Evolutionary conservation across 2,329 filamentous ascomycete genomes (phyloP), one percentile per base, ranked within the genome.

Genomic region (Venturia pyrina): DNA sequence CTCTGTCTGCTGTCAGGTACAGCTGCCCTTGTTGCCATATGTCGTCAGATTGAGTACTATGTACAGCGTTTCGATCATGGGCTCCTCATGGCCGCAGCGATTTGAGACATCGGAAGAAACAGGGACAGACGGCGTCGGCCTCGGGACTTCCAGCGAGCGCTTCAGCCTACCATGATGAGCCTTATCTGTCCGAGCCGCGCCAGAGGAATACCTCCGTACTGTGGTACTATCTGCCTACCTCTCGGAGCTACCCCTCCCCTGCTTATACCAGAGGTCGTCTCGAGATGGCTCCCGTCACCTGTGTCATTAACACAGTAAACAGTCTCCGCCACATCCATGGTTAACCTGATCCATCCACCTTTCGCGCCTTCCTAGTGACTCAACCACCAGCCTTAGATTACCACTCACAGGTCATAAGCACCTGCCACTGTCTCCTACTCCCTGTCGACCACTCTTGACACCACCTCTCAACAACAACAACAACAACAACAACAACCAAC

Each of bases 161-260:
- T 37, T 59, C 53, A 59, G 53, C 53, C 53, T 59, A 59, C 28
- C 53, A 59, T 21, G 48, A 59, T 37, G 53, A 59, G 53, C 53
- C 32, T 59, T 59, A 59, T 59, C 53, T 34, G 53, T 59, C 53
- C n/a, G 53, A 37, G 32, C 48, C 37, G 15, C 15, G 32, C 15
- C 28, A 34, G 21, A 50, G 46, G n/a, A 24, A 24, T n/a, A n/a
- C n/a, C n/a, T n/a, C n/a, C n/a, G n/a, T n/a, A n/a, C n/a, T n/a
- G n/a, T n/a, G n/a, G n/a, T 28, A 28, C 28, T 28, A 28, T 28
- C 28, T 28, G 28, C 28, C 28, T 19, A 57, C 15, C 24, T 53
- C 7, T 21, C 24, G 53, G 53, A 37, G 53, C 28, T 59, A n/a
- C 53, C 53, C 53, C 53, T 37, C 53, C 53, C 53, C 28, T 59